These are phyloP conservation scores for Rutstroemia sydowiana DNA, from an alignment of 2,329 filamentous ascomycete species.

Conservation along the genomic window DNA sequence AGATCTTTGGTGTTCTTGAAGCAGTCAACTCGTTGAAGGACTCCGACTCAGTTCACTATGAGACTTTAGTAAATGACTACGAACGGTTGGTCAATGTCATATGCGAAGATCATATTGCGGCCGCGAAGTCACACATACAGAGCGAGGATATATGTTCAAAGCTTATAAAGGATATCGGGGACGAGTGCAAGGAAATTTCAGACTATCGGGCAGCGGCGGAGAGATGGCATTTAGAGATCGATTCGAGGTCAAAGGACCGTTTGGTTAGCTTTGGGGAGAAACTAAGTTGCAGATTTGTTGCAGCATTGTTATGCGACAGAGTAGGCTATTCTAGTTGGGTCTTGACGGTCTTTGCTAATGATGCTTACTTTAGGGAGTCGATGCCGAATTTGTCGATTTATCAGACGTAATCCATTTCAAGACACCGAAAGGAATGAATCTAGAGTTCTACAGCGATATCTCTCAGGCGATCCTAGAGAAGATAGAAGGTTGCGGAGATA, in stretches of 20 bases:
- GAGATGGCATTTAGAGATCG: slow-evolving; percentile 66
- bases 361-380: slow-evolving; percentile 52
- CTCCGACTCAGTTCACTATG: slow-evolving; percentile 44
- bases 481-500: slow-evolving; percentile 55
- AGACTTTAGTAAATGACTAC: slow-evolving; percentile 53
- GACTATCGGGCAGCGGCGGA: slow-evolving; percentile 63
- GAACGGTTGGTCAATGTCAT: slow-evolving; percentile 73
- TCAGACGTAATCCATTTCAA: slow-evolving; percentile 71
- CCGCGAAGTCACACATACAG: slow-evolving; percentile 56
- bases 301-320: slow-evolving; percentile 70
- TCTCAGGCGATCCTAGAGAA: slow-evolving; percentile 54
- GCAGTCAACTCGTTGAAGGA: slow-evolving; percentile 46
- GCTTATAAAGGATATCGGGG: slow-evolving; percentile 60
- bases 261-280: slow-evolving; percentile 96
- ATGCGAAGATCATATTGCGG: slow-evolving; percentile 70
- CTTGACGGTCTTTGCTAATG: slow-evolving; percentile 4
- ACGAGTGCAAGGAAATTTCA: slow-evolving; percentile 72
- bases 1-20: slow-evolving; percentile 51
- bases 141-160: slow-evolving; percentile 48
- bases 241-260: slow-evolving; percentile 71
- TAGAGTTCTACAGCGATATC: slow-evolving; percentile 62
- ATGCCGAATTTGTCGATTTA: slow-evolving; percentile 84
- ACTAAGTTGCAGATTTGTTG: slow-evolving; percentile 87
- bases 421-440: slow-evolving; percentile 50
- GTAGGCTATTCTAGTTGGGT: slow-evolving; percentile 30